These are phyloP conservation scores for Farysia itapuensis DNA, from an alignment of 1,284 basidiomycete genomes.

Conservation along the genomic window DNA sequence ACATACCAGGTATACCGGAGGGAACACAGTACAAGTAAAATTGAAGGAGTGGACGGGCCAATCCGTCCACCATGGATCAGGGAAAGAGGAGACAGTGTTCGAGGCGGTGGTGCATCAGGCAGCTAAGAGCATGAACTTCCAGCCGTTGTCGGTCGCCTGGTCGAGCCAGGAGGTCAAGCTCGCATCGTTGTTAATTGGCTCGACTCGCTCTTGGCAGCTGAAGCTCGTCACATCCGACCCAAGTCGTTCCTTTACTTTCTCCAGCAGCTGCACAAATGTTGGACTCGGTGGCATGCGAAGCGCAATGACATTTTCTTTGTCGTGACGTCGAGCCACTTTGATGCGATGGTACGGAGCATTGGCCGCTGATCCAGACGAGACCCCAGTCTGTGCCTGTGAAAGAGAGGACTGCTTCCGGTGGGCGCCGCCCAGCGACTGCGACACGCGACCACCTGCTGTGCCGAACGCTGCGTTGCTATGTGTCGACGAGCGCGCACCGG, in stretches of 20 bases:
- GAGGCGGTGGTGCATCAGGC: no score
- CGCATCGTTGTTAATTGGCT: slow-evolving; percentile 70
- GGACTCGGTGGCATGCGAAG: slow-evolving; percentile 96
- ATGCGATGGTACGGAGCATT: slow-evolving; percentile 71
- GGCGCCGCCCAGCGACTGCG: slow-evolving; percentile 31
- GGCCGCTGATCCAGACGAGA: slow-evolving; percentile 24
- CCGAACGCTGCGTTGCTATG: slow-evolving; percentile 20
- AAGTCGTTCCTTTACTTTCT: slow-evolving; percentile 83
- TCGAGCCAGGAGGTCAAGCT: slow-evolving; percentile 76
- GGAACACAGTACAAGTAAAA: no score
- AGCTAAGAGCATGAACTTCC: slow-evolving; percentile 86
- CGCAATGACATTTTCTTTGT: slow-evolving; percentile 85
- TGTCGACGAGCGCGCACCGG: slow-evolving; percentile 17
- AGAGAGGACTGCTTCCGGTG: slow-evolving; percentile 27
- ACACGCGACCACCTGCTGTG: slow-evolving; percentile 8
- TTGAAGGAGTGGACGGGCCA: no score
- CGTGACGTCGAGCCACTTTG: slow-evolving; percentile 89
- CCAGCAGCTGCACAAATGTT: slow-evolving; percentile 78
- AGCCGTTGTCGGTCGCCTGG: slow-evolving; percentile 67
- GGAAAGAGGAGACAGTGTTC: no score
- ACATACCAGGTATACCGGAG: no score
- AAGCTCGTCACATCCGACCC: slow-evolving; percentile 71
- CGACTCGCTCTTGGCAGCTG: slow-evolving; percentile 64
- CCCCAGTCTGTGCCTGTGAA: slow-evolving; percentile 6
- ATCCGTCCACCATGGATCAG: no score